Base-by-base conservation (phyloP, 441 rosid species). In the Populus hybrid region DNA sequence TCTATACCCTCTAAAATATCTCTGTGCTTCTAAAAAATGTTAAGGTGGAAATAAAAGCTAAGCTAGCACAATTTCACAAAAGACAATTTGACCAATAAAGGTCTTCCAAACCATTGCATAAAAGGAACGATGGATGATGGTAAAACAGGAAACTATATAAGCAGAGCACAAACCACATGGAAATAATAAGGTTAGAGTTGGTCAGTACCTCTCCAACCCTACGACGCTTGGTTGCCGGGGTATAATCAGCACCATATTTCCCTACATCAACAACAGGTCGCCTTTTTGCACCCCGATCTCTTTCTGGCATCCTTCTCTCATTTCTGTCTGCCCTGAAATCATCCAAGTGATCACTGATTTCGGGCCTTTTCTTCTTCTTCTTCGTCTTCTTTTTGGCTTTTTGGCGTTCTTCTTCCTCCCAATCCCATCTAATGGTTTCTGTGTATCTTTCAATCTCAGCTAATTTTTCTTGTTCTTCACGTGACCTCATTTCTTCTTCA, bases 171-270 rank as follows among this genome's bases (percentile, higher is more conserved):
- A 32, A 69, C 40, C 65, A 64, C 74, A 59, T 34, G 42, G 18
- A 23, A 74, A 16, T 50, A 53, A 1, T 53, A 53, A 16, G 61
- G 8, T 53, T 53, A 5, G 61, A 16, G 61, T 1, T 53, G 2
- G 59, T 50, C n/a, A 50, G 61, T 94, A 94, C 98, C 98, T 93
- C 97, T 79, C 99, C 98, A 46, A 88, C 97, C 86, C 94, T 94
- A 24, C 97, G 97, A 40, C 97, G 95, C 85, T 97, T 97, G 63
- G 97, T 83, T 73, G 90, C 89, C 26, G 94, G 86, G 66, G 83
- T 90, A 79, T 76, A 86, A 69, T 92, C 96, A 57, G 89, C 82
- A 66, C 87, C 78, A 77, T 82, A 83, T 66, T 70, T 79, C 61
- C 87, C 90, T 73, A 83, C 59, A 78, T 94, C 98, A 10, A 79